Conservation (phyloP, 306 rosid genomes). For the Cicer cuneatum region DNA sequence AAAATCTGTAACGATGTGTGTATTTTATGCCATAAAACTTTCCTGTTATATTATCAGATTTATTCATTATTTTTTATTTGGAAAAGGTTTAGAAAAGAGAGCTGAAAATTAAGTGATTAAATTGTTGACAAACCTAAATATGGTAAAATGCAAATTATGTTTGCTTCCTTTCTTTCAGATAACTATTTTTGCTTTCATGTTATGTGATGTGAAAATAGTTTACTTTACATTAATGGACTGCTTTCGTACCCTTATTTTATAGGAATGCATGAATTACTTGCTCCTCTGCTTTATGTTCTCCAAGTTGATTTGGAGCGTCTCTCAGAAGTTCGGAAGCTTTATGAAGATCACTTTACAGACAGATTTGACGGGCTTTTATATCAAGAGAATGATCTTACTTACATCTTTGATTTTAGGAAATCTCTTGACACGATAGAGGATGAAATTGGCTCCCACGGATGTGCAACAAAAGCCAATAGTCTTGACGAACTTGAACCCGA, state of each 20-base stretch:
- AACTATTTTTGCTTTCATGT: conserved; percentile 26
- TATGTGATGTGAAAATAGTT: conserved; percentile 39
- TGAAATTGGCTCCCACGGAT: conserved; percentile 57
- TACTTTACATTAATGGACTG: conserved; percentile 21
- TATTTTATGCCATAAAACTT: background rate
- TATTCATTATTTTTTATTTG: background rate
- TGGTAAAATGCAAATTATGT: conserved; percentile 30
- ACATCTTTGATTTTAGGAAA: conserved; percentile 79
- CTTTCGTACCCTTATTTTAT: conserved; percentile 32
- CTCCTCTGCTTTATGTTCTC: conserved; percentile 91
- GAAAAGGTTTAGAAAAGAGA: conserved; percentile 1
- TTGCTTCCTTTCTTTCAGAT: conserved; percentile 33
- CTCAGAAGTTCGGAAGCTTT: conserved; percentile 76
- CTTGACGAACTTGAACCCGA: conserved; percentile 84
- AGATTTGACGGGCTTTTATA: conserved; percentile 79
- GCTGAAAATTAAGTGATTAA: background rate
- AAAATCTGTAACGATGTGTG: conserved; percentile 12
- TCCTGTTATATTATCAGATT: conserved; percentile 13
- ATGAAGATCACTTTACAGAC: conserved; percentile 88
- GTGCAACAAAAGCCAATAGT: conserved; percentile 56
- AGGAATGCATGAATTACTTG: conserved; percentile 99
- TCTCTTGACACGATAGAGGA: conserved; percentile 64
- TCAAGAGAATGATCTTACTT: conserved; percentile 70
- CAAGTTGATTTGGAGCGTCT: conserved; percentile 86
- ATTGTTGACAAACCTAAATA: conserved; percentile 24